Conservation (phyloP, 2,329 filamentous ascomycete genomes). For the Diaporthe sp. region DNA sequence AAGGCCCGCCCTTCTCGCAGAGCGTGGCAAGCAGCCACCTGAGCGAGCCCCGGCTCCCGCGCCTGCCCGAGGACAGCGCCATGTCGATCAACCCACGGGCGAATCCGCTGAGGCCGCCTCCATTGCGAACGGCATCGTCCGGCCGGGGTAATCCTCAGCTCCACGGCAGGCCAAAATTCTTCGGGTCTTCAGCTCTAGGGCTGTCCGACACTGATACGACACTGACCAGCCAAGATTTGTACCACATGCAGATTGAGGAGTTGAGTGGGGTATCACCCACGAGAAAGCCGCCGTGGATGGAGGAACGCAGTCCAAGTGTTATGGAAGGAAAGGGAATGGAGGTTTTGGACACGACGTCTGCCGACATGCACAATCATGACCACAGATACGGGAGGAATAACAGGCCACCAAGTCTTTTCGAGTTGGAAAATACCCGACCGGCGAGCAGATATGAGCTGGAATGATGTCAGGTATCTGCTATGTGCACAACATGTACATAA, state of each 20-base stretch:
- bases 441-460: conserved; percentile 28
- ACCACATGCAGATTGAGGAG: conserved; percentile 18
- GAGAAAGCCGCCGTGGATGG: conserved; percentile 16
- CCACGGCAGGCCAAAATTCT: not conserved
- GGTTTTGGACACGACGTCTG: not conserved
- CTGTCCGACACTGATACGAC: conserved; percentile 1
- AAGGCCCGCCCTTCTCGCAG: not conserved
- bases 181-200: not conserved
- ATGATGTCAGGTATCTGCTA: not conserved
- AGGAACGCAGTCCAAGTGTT: conserved; percentile 22
- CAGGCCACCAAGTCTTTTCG: not conserved
- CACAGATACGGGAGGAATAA: not conserved
- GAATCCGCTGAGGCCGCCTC: conserved; percentile 18
- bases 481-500: conserved; percentile 7
- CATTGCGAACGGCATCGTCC: not conserved
- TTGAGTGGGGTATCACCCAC: not conserved
- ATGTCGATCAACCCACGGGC: conserved; percentile 7
- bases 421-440: conserved; percentile 24
- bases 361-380: not conserved
- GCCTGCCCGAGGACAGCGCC: conserved; percentile 17
- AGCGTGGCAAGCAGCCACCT: conserved; percentile 32
- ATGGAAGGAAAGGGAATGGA: conserved; percentile 23
- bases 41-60: conserved; percentile 1
- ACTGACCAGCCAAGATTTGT: not conserved
- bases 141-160: not conserved